Percentiles rank a stretch among this genome's conserved stretches.
Conservation (phyloP, 176 grass and related monocot species). For the Cenchrus purpureus region DNA sequence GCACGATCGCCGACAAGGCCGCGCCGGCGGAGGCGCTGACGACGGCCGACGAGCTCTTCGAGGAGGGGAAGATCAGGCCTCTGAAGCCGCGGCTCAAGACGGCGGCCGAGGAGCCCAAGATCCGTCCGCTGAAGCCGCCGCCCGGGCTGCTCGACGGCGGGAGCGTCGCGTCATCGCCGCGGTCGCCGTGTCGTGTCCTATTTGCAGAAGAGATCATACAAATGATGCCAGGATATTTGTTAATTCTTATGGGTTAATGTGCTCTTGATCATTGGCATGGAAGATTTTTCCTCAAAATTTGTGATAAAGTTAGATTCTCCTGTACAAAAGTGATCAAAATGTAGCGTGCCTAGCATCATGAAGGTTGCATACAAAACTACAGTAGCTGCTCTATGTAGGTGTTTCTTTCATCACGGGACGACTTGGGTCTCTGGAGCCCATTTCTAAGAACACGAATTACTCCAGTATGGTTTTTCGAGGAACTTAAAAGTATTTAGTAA, state of each 20-base stretch:
- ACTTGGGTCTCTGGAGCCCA: background rate
- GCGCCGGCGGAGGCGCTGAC: slow-evolving; percentile 39
- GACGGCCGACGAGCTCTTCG: slow-evolving; percentile 71
- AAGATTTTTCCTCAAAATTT: background rate
- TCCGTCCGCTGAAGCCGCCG: slow-evolving; percentile 82
- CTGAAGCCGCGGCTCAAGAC: slow-evolving; percentile 57
- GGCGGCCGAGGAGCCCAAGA: slow-evolving; percentile 54
- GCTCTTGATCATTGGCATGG: slow-evolving; percentile 31
- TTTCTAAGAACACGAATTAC: background rate
- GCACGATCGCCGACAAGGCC: slow-evolving; percentile 41
- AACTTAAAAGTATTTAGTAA: background rate
- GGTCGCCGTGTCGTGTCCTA: slow-evolving; percentile 37
- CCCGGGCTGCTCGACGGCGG: slow-evolving; percentile 65
- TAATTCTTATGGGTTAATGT: slow-evolving; percentile 19
- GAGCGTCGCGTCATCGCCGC: slow-evolving; percentile 58
- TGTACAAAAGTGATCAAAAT: background rate
- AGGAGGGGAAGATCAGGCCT: slow-evolving; percentile 59
- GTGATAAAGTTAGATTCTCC: slow-evolving; percentile 36
- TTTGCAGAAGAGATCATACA: slow-evolving; percentile 32
- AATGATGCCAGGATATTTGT: slow-evolving; percentile 16
- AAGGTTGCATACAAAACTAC: background rate
- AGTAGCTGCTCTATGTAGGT: background rate
- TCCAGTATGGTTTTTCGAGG: background rate
- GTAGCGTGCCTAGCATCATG: background rate
- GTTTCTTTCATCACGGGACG: background rate